Percentiles rank a stretch among this genome's conserved stretches.
Evolutionary conservation across 345 rosid species (phyloP).

Genomic region (Dimocarpus longan): DNA sequence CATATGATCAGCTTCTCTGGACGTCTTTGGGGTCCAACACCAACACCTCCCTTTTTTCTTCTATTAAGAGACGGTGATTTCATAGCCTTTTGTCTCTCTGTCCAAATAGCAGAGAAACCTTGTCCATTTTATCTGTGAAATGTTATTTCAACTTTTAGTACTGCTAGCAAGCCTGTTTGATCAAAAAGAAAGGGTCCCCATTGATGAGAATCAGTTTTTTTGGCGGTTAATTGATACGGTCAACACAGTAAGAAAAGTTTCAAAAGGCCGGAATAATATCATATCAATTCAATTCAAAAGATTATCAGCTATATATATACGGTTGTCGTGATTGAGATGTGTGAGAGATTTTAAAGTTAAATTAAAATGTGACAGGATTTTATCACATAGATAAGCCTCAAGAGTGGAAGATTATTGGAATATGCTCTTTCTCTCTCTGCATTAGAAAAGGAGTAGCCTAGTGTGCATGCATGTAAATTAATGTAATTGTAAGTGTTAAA

Average conservation of each 20-base stretch:
- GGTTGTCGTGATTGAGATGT: too few species aligned
- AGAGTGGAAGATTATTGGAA: background rate
- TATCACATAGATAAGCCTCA: too few species aligned
- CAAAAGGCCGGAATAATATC: too few species aligned
- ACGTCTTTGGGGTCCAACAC: background rate
- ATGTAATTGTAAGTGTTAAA: too few species aligned
- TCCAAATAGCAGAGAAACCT: background rate
- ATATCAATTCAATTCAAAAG: too few species aligned
- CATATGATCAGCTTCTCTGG: background rate
- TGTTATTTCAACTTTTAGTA: background rate
- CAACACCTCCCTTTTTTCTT: too few species aligned
- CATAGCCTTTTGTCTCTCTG: background rate
- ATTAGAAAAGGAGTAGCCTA: background rate
- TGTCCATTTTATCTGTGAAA: background rate
- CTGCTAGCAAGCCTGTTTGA: background rate
- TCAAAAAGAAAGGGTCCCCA: background rate
- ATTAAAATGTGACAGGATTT: too few species aligned
- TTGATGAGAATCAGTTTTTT: background rate
- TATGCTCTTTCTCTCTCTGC: background rate
- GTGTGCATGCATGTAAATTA: background rate
- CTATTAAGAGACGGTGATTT: background rate
- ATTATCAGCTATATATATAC: too few species aligned
- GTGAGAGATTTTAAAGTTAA: too few species aligned
- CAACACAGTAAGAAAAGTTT: too few species aligned
- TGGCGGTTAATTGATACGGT: too few species aligned